Percentiles rank a stretch among this genome's conserved stretches.
Conservation (phyloP, 805 yeast species). For the Pichia sporocuriosa region DNA sequence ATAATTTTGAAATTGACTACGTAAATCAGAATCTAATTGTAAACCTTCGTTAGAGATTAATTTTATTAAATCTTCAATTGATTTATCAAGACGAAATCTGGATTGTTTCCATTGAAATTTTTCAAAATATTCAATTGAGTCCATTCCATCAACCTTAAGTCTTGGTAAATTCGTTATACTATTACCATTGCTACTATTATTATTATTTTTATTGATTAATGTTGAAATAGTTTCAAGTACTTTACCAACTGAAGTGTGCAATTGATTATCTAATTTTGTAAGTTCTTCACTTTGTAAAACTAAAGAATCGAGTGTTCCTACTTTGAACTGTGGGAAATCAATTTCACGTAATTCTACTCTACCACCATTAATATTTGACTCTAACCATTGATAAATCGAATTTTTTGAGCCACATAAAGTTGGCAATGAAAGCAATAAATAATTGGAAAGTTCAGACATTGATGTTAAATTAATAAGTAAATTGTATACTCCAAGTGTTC, state of each 20-base stretch:
- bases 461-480: not conserved
- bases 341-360: conserved; percentile 50
- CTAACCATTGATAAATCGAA: conserved; percentile 42
- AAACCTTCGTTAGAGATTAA: conserved; percentile 69
- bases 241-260: conserved; percentile 62
- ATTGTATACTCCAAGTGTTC: too few relatives aligned
- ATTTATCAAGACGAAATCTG: conserved; percentile 77
- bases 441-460: conserved; percentile 23
- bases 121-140: conserved; percentile 60
- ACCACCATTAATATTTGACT: conserved; percentile 49
- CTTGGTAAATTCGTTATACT: conserved; percentile 9
- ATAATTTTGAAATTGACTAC: conserved; percentile 66
- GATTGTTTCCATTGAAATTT: conserved; percentile 82
- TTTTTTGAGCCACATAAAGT: conserved; percentile 23
- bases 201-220: conserved; percentile 21
- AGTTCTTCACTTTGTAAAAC: conserved; percentile 90
- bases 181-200: conserved; percentile 17
- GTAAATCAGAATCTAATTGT: conserved; percentile 79
- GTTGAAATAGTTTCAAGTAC: conserved; percentile 64
- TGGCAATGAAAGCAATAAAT: conserved; percentile 27
- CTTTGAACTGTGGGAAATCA: conserved; percentile 77
- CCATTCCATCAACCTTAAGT: conserved; percentile 32
- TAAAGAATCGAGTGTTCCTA: conserved; percentile 88
- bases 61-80: conserved; percentile 69
- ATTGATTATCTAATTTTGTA: conserved; percentile 71